Conservation (phyloP, 1,139 yeast genomes). For the Pichia sp. region DNA sequence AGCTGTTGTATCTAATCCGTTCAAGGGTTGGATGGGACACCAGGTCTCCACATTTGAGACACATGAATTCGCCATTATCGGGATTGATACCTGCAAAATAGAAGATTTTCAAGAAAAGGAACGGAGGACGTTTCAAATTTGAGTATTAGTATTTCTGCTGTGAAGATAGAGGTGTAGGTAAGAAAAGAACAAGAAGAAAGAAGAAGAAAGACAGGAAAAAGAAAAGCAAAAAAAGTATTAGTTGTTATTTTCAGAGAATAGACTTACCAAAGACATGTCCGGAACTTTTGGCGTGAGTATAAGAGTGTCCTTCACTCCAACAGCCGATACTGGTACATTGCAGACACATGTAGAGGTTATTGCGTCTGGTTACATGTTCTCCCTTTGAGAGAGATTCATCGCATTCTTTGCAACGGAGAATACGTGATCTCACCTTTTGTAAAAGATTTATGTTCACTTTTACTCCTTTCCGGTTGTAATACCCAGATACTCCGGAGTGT, state of each 20-base stretch:
- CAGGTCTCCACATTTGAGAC: conserved; percentile 74
- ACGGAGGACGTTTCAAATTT: neutral
- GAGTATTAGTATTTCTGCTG: neutral
- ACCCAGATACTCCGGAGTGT: conserved; percentile 10
- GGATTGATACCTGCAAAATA: conserved; percentile 43
- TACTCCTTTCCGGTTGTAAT: conserved; percentile 23
- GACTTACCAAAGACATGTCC: conserved; percentile 68
- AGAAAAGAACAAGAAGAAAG: neutral
- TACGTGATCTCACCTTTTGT: conserved; percentile 38
- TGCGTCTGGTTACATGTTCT: neutral
- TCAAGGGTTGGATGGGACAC: conserved; percentile 59
- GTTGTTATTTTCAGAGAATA: neutral
- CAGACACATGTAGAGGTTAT: conserved; percentile 57
- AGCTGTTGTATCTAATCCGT: conserved; percentile 38
- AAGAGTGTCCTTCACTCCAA: conserved; percentile 52
- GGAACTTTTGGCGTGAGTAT: conserved; percentile 52
- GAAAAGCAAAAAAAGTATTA: conserved; percentile 12
- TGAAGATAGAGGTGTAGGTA: neutral
- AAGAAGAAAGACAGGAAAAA: neutral
- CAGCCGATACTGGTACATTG: conserved; percentile 87
- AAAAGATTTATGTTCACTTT: conserved; percentile 34
- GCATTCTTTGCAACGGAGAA: conserved; percentile 51
- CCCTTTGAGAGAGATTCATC: conserved; percentile 32
- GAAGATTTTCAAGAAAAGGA: conserved; percentile 11
- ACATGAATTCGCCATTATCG: conserved; percentile 56